Conservation (phyloP, 495 filamentous ascomycete genomes). For the Lindgomyces ingoldianus region DNA sequence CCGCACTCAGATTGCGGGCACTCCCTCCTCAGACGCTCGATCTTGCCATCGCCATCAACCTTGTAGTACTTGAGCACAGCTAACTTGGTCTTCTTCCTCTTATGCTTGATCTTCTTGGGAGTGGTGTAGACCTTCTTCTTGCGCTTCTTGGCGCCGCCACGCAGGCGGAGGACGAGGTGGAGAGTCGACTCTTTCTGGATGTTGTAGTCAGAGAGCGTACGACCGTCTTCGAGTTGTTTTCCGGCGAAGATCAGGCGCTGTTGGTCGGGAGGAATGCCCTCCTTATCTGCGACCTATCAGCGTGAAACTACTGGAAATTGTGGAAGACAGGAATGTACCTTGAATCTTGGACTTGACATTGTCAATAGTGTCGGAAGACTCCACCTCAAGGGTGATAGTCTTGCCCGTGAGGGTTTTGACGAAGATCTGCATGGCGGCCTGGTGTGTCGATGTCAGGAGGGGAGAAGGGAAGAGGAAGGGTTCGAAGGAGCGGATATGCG, state of each 20-base stretch:
- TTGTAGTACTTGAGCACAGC: slow-evolving; percentile 99
- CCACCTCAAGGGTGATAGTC: slow-evolving; percentile 99
- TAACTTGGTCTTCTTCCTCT: slow-evolving; percentile 99
- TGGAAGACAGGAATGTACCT: slow-evolving; percentile 48
- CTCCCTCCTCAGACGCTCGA: slow-evolving; percentile 97
- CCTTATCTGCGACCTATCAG: slow-evolving; percentile 73
- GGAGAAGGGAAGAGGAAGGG: background rate
- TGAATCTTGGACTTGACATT: slow-evolving; percentile 98
- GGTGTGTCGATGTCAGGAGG: slow-evolving; percentile 11
- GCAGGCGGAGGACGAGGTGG: slow-evolving; percentile 95
- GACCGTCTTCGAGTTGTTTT: slow-evolving; percentile 99
- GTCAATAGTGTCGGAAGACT: slow-evolving; percentile 99
- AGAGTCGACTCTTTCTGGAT: slow-evolving; percentile 99
- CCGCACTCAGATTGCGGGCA: slow-evolving; percentile 95
- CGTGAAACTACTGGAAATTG: no score
- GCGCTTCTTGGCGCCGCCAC: slow-evolving; percentile 97
- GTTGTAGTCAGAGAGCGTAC: slow-evolving; percentile 99
- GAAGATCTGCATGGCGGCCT: slow-evolving; percentile 93
- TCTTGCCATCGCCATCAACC: slow-evolving; percentile 99
- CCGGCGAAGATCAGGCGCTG: slow-evolving; percentile 99
- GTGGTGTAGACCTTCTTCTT: slow-evolving; percentile 99
- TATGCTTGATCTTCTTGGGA: slow-evolving; percentile 99
- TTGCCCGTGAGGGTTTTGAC: slow-evolving; percentile 99
- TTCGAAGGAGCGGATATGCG: background rate
- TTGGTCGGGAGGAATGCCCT: slow-evolving; percentile 99